phyloP scores from a whole-genome alignment of 2,329 filamentous ascomycete genomes.

The Macrophomina pseudophaseolina region DNA sequence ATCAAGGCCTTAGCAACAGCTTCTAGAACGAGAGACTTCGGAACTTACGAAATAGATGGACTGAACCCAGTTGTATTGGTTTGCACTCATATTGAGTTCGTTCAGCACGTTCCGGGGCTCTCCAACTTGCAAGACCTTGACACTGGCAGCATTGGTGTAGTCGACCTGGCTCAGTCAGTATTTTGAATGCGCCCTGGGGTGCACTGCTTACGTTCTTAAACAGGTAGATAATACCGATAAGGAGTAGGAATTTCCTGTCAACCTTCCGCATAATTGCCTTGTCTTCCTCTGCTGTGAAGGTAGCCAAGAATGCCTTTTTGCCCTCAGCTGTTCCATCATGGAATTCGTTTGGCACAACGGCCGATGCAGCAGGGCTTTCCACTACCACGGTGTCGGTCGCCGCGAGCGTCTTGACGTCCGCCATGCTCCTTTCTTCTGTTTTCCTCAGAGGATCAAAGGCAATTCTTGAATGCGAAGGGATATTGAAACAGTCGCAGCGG shows the following conservation, averaged over 20 bases:
- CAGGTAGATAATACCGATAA: slow-evolving; percentile 35
- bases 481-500: background rate
- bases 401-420: slow-evolving; percentile 5
- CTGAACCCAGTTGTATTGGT: slow-evolving; percentile 35
- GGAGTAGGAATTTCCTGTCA: slow-evolving; percentile 32
- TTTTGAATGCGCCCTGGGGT: background rate
- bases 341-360: background rate
- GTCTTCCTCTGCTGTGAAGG: slow-evolving; percentile 34
- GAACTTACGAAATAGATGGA: slow-evolving; percentile 32
- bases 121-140: slow-evolving; percentile 34
- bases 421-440: background rate
- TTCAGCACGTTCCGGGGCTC: slow-evolving; percentile 30
- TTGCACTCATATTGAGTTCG: slow-evolving; percentile 33
- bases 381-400: background rate
- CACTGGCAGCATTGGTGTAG: slow-evolving; percentile 34
- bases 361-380: slow-evolving; percentile 1
- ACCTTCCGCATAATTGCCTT: slow-evolving; percentile 36
- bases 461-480: too few relatives aligned
- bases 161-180: slow-evolving; percentile 31
- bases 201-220: slow-evolving; percentile 32
- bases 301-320: slow-evolving; percentile 33
- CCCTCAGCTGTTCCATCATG: slow-evolving; percentile 28
- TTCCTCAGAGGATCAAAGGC: background rate
- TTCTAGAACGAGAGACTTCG: too few relatives aligned
- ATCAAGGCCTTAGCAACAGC: background rate